A percentile compares a stretch with the other conserved stretches of the same genome.
Conservation (phyloP, 495 filamentous ascomycete species). For the Glonium stellatum region DNA sequence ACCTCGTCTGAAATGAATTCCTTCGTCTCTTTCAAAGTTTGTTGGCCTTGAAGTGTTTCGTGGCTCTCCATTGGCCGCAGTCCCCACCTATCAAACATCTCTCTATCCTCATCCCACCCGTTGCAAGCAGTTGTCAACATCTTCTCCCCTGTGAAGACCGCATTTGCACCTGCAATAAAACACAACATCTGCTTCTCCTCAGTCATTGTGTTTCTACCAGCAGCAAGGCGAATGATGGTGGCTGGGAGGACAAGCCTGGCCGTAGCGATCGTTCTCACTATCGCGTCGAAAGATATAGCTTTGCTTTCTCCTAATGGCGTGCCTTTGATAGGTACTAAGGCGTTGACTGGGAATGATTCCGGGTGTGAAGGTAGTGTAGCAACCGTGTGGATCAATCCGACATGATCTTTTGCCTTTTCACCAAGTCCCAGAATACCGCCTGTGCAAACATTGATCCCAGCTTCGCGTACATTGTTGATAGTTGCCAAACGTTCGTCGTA, state of each 20-base stretch:
- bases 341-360: conserved; percentile 79
- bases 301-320: conserved; percentile 69
- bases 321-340: conserved; percentile 76
- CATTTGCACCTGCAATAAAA: conserved; percentile 81
- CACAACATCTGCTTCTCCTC: conserved; percentile 81
- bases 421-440: conserved; percentile 77
- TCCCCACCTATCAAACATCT: conserved; percentile 73
- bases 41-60: conserved; percentile 25
- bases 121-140: conserved; percentile 86
- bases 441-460: conserved; percentile 78
- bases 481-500: conserved; percentile 79
- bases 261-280: conserved; percentile 71
- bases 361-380: conserved; percentile 69
- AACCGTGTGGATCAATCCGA: conserved; percentile 72
- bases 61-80: conserved; percentile 60
- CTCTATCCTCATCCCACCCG: conserved; percentile 78
- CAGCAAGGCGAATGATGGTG: conserved; percentile 75
- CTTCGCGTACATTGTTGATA: conserved; percentile 65
- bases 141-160: conserved; percentile 85
- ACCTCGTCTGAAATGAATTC: conserved; percentile 7
- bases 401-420: conserved; percentile 65
- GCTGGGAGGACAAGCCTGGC: conserved; percentile 70
- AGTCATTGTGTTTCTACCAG: conserved; percentile 65
- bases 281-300: conserved; percentile 61
- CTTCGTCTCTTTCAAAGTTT: conserved; percentile 1